Percentiles rank a stretch among this genome's conserved stretches.
These are phyloP conservation scores for Microsporum ferrugineum DNA, from an alignment of 2,329 filamentous ascomycete genomes.

Conservation along the genomic window DNA sequence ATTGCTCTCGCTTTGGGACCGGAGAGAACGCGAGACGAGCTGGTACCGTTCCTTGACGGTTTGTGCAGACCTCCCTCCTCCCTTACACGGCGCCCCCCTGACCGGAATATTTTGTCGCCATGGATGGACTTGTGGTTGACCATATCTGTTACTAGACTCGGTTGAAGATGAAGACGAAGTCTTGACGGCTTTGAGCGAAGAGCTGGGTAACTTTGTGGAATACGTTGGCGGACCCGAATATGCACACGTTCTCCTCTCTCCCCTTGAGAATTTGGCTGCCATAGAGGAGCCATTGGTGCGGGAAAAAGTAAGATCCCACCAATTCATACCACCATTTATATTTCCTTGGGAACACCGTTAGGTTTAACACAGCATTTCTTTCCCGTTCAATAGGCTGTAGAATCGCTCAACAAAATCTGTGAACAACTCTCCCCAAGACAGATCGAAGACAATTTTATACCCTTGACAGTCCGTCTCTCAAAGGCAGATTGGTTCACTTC, in stretches of 20 bases:
- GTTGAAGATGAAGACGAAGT: conserved; percentile 99
- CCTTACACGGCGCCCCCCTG: not conserved
- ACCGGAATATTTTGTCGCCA: not conserved
- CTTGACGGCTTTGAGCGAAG: conserved; percentile 89
- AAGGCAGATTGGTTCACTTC: conserved; percentile 99
- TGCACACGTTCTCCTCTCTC: conserved; percentile 91
- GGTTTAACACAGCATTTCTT: conserved; percentile 1
- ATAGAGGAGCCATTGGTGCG: conserved; percentile 97
- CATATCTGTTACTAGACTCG: conserved; percentile 55
- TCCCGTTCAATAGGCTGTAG: conserved; percentile 59
- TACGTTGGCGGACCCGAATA: conserved; percentile 91
- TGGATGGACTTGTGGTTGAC: not conserved
- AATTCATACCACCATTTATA: not conserved
- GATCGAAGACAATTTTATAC: conserved; percentile 95
- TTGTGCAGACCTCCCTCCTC: conserved; percentile 33
- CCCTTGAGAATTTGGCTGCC: conserved; percentile 91
- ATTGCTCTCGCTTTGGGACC: conserved; percentile 93
- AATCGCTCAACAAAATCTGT: conserved; percentile 99
- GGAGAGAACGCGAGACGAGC: conserved; percentile 93
- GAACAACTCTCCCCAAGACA: conserved; percentile 79
- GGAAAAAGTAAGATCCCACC: conserved; percentile 63
- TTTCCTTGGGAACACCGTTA: not conserved
- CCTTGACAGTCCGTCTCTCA: conserved; percentile 84
- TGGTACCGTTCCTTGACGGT: conserved; percentile 99
- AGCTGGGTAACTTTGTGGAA: conserved; percentile 92